phyloP scores from a whole-genome alignment of 768 basidiomycete species.

The Suillus alpinus region DNA sequence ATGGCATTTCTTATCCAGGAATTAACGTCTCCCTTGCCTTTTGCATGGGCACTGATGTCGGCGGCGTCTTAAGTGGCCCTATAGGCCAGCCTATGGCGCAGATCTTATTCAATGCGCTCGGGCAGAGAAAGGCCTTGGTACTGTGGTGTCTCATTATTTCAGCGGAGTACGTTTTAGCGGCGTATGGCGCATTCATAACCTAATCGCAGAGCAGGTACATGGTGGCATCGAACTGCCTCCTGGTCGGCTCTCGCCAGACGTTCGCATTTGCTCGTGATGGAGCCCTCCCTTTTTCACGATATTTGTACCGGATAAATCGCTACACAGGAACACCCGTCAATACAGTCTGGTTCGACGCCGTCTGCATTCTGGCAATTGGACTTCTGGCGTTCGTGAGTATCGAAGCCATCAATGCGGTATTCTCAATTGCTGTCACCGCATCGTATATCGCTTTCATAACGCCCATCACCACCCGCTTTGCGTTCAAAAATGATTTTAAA shows the following conservation, averaged over 20 bases:
- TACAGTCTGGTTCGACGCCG: slow-evolving; percentile 54
- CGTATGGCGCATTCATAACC: too few species aligned
- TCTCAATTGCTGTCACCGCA: slow-evolving; percentile 44
- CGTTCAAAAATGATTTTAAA: slow-evolving; percentile 23
- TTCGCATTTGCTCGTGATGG: slow-evolving; percentile 53
- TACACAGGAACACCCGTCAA: slow-evolving; percentile 54
- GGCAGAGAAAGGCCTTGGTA: too few species aligned
- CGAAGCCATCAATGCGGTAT: slow-evolving; percentile 29
- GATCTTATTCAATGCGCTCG: too few species aligned
- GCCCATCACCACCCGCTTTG: slow-evolving; percentile 53
- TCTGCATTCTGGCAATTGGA: slow-evolving; percentile 36
- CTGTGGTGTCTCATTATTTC: too few species aligned
- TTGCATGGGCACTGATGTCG: too few species aligned
- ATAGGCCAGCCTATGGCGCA: too few species aligned
- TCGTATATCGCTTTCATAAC: slow-evolving; percentile 52
- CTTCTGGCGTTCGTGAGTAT: too few species aligned
- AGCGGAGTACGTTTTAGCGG: too few species aligned
- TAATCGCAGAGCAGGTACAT: too few species aligned
- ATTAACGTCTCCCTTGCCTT: too few species aligned
- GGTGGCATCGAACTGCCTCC: slow-evolving; percentile 48
- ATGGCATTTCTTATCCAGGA: too few species aligned
- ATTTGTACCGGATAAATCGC: slow-evolving; percentile 55
- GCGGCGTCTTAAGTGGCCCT: too few species aligned
- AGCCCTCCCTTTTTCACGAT: slow-evolving; percentile 49
- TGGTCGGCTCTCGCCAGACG: slow-evolving; percentile 53